Base-by-base conservation (phyloP, 169 alveolate species). In the Cyclospora cayetanensis region DNA sequence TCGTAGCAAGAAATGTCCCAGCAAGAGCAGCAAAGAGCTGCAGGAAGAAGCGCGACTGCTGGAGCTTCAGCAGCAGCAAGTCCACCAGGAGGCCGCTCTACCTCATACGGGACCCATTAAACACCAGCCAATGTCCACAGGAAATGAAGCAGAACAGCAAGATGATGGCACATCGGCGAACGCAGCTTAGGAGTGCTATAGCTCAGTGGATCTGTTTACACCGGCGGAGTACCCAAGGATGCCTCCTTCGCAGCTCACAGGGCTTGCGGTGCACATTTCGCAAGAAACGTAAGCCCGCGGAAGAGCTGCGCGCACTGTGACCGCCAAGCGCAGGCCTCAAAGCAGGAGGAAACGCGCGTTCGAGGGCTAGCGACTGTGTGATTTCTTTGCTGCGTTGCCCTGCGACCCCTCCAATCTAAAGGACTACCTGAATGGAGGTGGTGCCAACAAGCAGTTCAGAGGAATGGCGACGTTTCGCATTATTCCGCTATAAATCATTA, bases 311-410 rank as follows among this genome's bases (percentile, higher is more conserved):
- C 88, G 88, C 70, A 55, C 65, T 46, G 88, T 70, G 15, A 15
- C 60, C 0, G 88, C 88, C 50, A 79, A 79, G 42, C 88, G 88
- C 70, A 66, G 88, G 34, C 72, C 88, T 46, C 65, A 31, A 37
- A 79, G 88, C 88, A 25, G 88, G n/a, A 42, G 88, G 35, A 29
- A 60, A 46, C 88, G 88, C 7, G 52, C 50, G 29, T 5, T 79
- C 31, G 88, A 79, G 52, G 88, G 50, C 53, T 79, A 79, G 4
- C 31, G 39, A 46, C 60, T 46, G 11, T 46, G 2, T 46, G 1
- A n/a, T n/a, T 60, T 15, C 72, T n/a, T n/a, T 15, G 1, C n/a
- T 60, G 0, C n/a, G 31, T 60, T 60, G 72, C 72, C n/a, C 72
- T 60, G 72, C 72, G 31, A n/a, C n/a, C n/a, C n/a, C n/a, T n/a